Evolutionary conservation across 148 eudicot species (phyloP).

Genomic region (Vaccinium myrtillus): DNA sequence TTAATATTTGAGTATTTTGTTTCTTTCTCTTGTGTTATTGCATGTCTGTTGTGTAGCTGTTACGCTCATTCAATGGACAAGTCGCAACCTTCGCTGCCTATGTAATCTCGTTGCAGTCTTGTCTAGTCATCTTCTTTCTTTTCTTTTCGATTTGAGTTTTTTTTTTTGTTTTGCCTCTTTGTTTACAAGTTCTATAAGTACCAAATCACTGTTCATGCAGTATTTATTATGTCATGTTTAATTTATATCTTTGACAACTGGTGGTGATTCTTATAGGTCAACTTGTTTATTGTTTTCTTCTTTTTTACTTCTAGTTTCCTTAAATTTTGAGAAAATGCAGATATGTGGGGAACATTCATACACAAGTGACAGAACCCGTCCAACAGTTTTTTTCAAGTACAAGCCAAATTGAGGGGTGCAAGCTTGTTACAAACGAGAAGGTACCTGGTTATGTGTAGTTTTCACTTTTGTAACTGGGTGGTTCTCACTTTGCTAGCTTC

Average conservation of each 20-base stretch:
- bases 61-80: background rate
- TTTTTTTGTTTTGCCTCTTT: background rate
- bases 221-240: background rate
- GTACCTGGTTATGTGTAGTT: constrained; percentile 29
- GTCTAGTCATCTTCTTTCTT: constrained; percentile 2
- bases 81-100: background rate
- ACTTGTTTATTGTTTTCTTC: constrained; percentile 27
- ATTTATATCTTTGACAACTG: constrained; percentile 15
- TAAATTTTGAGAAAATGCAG: constrained; percentile 74
- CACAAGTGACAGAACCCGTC: constrained; percentile 92
- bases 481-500: background rate
- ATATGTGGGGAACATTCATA: constrained; percentile 94
- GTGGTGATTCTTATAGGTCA: constrained; percentile 29
- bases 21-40: constrained; percentile 11
- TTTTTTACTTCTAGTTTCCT: constrained; percentile 53
- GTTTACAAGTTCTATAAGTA: background rate
- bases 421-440: constrained; percentile 92
- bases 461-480: background rate
- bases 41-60: background rate
- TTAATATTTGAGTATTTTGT: background rate
- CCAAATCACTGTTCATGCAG: background rate
- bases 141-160: background rate
- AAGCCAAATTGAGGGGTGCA: constrained; percentile 94
- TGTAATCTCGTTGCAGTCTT: background rate
- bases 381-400: constrained; percentile 94